Evolutionary conservation across 768 basidiomycete species (phyloP).

Genomic region (Lentinula guzmanii): DNA sequence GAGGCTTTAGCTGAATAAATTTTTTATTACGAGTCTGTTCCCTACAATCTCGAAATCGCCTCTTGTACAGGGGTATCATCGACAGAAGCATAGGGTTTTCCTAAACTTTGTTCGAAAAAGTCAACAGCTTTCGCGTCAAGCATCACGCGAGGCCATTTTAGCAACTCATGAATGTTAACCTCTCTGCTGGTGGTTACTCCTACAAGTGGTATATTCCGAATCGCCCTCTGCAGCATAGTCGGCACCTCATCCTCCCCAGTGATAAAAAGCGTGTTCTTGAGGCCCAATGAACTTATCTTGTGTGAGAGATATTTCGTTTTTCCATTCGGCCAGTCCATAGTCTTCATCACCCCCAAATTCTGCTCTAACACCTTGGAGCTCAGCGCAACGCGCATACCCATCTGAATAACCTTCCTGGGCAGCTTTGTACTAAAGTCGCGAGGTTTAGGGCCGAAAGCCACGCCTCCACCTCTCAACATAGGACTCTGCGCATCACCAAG

Average conservation of each 20-base stretch:
- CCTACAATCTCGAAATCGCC: not conserved
- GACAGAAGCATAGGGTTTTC: constrained; percentile 24
- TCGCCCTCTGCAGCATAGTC: constrained; percentile 50
- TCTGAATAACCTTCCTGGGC: constrained; percentile 86
- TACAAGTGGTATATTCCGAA: constrained; percentile 67
- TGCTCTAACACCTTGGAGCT: constrained; percentile 77
- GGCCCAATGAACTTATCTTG: constrained; percentile 58
- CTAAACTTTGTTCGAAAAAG: constrained; percentile 59
- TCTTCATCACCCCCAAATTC: constrained; percentile 68
- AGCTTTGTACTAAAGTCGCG: constrained; percentile 90
- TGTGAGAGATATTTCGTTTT: constrained; percentile 67
- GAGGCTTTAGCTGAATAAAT: not conserved
- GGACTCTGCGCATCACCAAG: constrained; percentile 85
- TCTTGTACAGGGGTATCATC: not conserved
- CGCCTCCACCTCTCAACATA: constrained; percentile 86
- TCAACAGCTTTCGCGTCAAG: constrained; percentile 83
- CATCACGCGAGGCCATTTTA: constrained; percentile 79
- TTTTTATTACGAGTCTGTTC: not conserved
- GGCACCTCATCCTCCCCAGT: constrained; percentile 56
- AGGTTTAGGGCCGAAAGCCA: constrained; percentile 87
- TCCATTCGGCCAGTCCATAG: constrained; percentile 61
- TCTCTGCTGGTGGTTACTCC: constrained; percentile 59
- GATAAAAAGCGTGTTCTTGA: constrained; percentile 73
- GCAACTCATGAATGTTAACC: constrained; percentile 72
- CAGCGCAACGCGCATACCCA: constrained; percentile 90